These are phyloP conservation scores for Mikania micrantha DNA, from an alignment of 129 eudicot species.

Conservation along the genomic window DNA sequence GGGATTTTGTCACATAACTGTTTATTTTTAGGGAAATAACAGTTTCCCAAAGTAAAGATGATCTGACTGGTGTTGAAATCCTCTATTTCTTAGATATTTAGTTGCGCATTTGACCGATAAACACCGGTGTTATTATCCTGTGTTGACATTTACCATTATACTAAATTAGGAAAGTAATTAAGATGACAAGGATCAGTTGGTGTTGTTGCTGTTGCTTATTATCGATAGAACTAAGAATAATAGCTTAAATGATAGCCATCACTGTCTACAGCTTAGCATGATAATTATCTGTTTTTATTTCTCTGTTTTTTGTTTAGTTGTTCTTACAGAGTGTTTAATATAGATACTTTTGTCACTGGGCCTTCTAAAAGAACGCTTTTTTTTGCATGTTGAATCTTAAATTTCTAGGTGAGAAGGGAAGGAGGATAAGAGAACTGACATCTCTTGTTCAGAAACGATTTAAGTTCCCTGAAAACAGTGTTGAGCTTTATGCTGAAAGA, in stretches of 20 bases:
- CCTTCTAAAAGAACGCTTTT: not conserved
- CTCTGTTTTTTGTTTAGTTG: not conserved
- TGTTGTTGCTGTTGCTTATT: not conserved
- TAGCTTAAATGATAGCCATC: no score
- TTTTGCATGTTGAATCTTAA: not conserved
- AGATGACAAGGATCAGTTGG: not conserved
- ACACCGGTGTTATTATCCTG: not conserved
- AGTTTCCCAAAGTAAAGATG: no score
- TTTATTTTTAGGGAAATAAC: not conserved
- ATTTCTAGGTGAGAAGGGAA: slow-evolving; percentile 62
- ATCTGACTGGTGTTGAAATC: not conserved
- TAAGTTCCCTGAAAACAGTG: slow-evolving; percentile 60
- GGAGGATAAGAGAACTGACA: slow-evolving; percentile 67
- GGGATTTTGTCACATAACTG: not conserved
- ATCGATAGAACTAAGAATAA: no score
- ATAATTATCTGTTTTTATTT: not conserved
- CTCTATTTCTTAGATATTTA: not conserved
- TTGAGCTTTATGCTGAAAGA: slow-evolving; percentile 68
- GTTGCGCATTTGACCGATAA: not conserved
- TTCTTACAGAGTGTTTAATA: not conserved
- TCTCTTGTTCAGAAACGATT: slow-evolving; percentile 68
- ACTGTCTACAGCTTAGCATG: not conserved
- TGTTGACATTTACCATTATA: no score
- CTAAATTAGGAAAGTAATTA: not conserved
- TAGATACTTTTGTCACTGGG: not conserved